These are phyloP conservation scores for Quercus alba DNA, from an alignment of 306 rosid genomes.

Conservation along the genomic window DNA sequence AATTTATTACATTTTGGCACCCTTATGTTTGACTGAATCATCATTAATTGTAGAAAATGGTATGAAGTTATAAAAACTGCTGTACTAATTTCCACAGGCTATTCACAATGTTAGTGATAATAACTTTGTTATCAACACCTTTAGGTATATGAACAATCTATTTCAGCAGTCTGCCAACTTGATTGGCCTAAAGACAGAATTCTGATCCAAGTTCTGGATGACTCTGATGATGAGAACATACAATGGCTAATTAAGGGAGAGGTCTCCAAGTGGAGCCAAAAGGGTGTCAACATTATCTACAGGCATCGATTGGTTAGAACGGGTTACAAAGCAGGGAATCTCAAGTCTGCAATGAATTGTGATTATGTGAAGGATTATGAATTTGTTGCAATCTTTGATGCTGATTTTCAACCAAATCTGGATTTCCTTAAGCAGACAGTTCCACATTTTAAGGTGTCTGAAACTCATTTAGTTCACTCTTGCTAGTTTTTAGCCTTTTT, in stretches of 20 bases:
- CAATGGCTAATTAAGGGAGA: constrained; percentile 65
- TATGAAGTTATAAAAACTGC: not conserved
- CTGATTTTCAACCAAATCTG: constrained; percentile 69
- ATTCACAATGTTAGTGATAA: constrained; percentile 2
- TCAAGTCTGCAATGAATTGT: constrained; percentile 78
- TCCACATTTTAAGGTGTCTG: constrained; percentile 67
- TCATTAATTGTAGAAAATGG: not conserved
- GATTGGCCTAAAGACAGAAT: constrained; percentile 70
- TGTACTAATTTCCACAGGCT: constrained; percentile 2
- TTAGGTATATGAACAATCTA: constrained; percentile 75
- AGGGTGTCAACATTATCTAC: constrained; percentile 57
- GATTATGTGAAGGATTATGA: constrained; percentile 62
- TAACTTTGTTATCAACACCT: constrained; percentile 22
- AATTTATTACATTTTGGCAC: not conserved
- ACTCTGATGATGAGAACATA: constrained; percentile 66
- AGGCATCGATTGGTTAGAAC: constrained; percentile 62
- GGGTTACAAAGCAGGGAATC: constrained; percentile 79
- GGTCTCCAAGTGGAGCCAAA: constrained; percentile 63
- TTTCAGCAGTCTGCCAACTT: constrained; percentile 69
- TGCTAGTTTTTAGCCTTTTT: not conserved
- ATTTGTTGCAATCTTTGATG: constrained; percentile 73
- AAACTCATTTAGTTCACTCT: not conserved
- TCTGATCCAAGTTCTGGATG: constrained; percentile 70
- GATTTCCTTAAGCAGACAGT: constrained; percentile 65
- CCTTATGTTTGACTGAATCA: not conserved